These are phyloP conservation scores for Magnusiomyces starmeri DNA, from an alignment of 1,139 yeast species.

Conservation along the genomic window DNA sequence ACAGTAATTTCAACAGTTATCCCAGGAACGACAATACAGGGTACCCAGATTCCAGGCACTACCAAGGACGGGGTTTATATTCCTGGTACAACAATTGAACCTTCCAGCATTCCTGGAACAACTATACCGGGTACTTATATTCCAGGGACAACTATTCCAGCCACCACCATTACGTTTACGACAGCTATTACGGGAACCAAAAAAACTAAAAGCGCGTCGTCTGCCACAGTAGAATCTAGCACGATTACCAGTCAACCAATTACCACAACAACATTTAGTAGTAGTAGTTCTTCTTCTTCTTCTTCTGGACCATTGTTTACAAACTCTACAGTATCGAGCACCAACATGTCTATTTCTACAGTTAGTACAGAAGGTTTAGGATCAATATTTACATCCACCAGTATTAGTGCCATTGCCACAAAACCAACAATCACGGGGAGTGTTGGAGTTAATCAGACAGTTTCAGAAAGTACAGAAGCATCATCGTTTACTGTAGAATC, in stretches of 20 bases:
- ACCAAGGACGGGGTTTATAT: not conserved
- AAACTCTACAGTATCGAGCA: no score
- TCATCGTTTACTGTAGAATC: no score
- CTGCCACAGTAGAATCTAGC: no score
- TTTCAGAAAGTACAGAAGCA: no score
- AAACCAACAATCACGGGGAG: no score
- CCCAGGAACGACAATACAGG: slow-evolving; percentile 12
- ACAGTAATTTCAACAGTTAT: slow-evolving; percentile 18
- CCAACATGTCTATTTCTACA: no score
- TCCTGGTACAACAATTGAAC: slow-evolving; percentile 21
- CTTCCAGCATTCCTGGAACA: slow-evolving; percentile 12
- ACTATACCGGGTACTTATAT: slow-evolving; percentile 16
- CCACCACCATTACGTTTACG: slow-evolving; percentile 4
- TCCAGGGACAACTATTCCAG: slow-evolving; percentile 17
- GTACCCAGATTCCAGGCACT: not conserved
- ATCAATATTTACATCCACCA: not conserved
- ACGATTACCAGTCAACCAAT: no score
- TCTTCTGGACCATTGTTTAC: no score
- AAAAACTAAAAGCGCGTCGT: not conserved
- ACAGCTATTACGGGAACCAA: not conserved
- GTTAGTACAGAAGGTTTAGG: no score
- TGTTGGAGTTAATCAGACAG: no score
- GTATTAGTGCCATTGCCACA: not conserved
- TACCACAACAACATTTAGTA: no score
- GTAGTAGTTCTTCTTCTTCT: no score